Evolutionary conservation across 495 filamentous ascomycete genomes (phyloP), one percentile per base, ranked within the genome.

Genomic region (Penicillium verhagenii): DNA sequence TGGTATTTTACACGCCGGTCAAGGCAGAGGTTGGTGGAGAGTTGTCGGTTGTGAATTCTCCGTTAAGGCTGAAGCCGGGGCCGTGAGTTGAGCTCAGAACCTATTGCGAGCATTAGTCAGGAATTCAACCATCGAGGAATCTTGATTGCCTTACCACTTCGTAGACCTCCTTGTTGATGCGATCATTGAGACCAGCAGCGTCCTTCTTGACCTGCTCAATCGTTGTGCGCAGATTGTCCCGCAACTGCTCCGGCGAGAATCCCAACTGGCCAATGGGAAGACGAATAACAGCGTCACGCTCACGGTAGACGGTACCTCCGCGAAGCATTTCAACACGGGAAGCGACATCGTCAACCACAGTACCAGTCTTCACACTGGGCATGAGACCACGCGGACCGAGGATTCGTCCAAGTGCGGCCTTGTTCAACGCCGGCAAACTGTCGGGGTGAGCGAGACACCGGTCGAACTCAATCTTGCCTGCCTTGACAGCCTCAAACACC

Each of bases 311-410:
- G 37, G 86, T 87, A 62, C 85, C 90, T 39, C 93, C 93, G 4
- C 90, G 82, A 72, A 97, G 79, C 47, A 89, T 88, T 52, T 82
- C 82, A 50, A 97, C 87, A 14, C 85, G 75, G 3, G 72, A 55
- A 37, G 78, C 80, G 4, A 95, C 80, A 72, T 94, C 86, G 67
- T 80, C 88, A 10, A 94, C 91, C 48, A 98, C 85, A 2, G 94
- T 96, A 50, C 89, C 91, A 20, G 79, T 80, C 79, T 96, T 98
- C 47, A 75, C 71, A 65, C 82, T 94, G 19, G 94, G 94, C 95
- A 98, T 97, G 65, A 98, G 71, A 8, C 91, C 91, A 65, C 80
- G 82, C 14, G 94, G 94, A 66, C 94, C 94, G 10, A 98, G 79
- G 39, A 97, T 82, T 61, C 86, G 81, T 47, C 86, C 92, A 52